Evolutionary conservation across 257 asterid genomes (phyloP).

Genomic region (Solanum pimpinellifolium): DNA sequence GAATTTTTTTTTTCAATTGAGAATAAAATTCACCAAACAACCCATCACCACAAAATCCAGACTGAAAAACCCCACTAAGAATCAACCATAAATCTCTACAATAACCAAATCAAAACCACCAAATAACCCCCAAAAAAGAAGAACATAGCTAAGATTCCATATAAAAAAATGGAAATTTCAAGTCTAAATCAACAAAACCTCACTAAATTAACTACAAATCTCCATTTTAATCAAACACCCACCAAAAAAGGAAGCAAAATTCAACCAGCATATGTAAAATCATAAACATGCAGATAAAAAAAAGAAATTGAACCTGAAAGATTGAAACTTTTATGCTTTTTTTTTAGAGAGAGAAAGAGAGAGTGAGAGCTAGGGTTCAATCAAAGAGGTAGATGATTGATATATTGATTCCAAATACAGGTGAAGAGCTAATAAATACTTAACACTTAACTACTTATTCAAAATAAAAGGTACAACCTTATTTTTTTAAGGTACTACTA

Average conservation of each 20-base stretch:
- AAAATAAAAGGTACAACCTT: neutral
- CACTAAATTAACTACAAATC: neutral
- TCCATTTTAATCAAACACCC: neutral
- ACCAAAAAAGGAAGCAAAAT: neutral
- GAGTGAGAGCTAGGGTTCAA: constrained; percentile 5
- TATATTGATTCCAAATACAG: neutral
- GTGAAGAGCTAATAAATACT: neutral
- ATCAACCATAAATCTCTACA: neutral
- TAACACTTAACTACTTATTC: neutral
- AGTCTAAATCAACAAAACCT: neutral
- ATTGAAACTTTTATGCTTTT: neutral
- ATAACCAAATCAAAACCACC: neutral
- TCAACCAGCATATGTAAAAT: neutral
- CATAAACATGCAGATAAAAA: neutral
- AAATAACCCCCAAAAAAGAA: neutral
- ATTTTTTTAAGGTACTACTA: neutral
- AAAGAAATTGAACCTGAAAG: neutral
- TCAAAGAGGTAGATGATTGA: neutral
- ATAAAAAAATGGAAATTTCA: neutral
- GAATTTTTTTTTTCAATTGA: neutral
- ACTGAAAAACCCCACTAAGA: neutral
- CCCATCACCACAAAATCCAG: neutral
- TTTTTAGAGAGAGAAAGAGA: neutral
- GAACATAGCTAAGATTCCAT: neutral
- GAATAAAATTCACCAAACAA: neutral